These are phyloP conservation scores for Mycosphaerella arachidis DNA, from an alignment of 2,329 filamentous ascomycete species.

Conservation along the genomic window DNA sequence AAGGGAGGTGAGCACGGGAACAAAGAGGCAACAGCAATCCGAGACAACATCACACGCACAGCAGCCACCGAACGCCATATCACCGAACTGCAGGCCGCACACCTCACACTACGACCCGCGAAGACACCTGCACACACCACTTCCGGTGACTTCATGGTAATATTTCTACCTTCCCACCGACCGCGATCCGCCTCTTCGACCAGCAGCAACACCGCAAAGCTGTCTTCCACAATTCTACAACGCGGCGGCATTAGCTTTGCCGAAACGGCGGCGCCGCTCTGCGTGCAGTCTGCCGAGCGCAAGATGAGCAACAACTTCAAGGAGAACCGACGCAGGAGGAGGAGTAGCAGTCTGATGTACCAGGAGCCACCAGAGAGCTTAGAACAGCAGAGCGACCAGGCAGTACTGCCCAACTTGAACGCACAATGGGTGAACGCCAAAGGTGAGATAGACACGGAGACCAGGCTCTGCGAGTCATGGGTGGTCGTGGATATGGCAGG, in stretches of 20 bases:
- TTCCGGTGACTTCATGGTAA: constrained; percentile 2
- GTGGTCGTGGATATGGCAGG: not conserved
- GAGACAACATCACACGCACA: not conserved
- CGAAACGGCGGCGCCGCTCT: constrained; percentile 56
- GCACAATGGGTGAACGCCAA: constrained; percentile 99
- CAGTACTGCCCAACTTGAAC: constrained; percentile 89
- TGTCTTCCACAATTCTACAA: constrained; percentile 86
- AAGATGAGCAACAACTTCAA: constrained; percentile 50
- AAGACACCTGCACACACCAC: not conserved
- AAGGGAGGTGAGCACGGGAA: constrained; percentile 1
- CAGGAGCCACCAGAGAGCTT: constrained; percentile 94
- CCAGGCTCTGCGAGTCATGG: not conserved
- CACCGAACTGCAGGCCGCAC: not conserved
- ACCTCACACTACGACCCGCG: not conserved
- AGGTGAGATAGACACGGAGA: constrained; percentile 53
- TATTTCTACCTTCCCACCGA: constrained; percentile 27
- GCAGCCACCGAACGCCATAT: not conserved
- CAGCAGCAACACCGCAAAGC: constrained; percentile 74
- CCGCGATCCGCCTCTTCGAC: constrained; percentile 1
- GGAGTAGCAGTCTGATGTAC: constrained; percentile 98
- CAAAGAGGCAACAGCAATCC: constrained; percentile 5
- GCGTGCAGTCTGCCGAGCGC: constrained; percentile 32
- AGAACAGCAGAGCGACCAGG: constrained; percentile 96
- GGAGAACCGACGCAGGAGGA: constrained; percentile 62
- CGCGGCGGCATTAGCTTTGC: constrained; percentile 84